Evolutionary conservation across 306 rosid genomes (phyloP).

Genomic region (Hippophae rhamnoides): DNA sequence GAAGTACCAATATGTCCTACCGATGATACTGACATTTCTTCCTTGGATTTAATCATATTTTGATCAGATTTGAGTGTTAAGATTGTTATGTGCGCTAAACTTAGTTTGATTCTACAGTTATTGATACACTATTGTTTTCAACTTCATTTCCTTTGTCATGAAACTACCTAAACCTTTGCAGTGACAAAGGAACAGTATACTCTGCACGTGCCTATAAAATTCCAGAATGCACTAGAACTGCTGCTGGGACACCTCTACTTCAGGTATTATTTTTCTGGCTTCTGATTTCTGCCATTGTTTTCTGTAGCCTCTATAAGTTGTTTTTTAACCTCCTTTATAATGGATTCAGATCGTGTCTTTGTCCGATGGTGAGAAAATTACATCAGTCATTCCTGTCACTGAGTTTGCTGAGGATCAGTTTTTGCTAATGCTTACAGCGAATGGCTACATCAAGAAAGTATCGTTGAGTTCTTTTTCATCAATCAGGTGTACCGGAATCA

Average conservation of each 20-base stretch:
- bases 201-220: conserved; percentile 92
- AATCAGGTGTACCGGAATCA: conserved; percentile 87
- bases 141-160: conserved; percentile 3
- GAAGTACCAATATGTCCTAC: too few relatives aligned
- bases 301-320: background rate
- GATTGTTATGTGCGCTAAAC: conserved; percentile 4
- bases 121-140: background rate
- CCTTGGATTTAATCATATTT: background rate
- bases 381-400: conserved; percentile 87
- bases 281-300: conserved; percentile 6
- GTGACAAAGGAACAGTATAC: conserved; percentile 92
- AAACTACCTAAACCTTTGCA: conserved; percentile 23
- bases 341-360: conserved; percentile 73
- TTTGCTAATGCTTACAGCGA: conserved; percentile 84
- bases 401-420: conserved; percentile 79
- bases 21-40: background rate
- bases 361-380: conserved; percentile 90
- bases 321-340: conserved; percentile 5
- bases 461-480: conserved; percentile 83
- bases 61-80: background rate
- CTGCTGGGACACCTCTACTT: conserved; percentile 87
- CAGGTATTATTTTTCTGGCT: conserved; percentile 36
- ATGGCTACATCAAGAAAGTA: conserved; percentile 90
- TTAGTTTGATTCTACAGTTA: background rate
- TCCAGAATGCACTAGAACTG: conserved; percentile 83